Base-by-base conservation (phyloP, 768 basidiomycete species). In the Lyophyllum shimeji region DNA sequence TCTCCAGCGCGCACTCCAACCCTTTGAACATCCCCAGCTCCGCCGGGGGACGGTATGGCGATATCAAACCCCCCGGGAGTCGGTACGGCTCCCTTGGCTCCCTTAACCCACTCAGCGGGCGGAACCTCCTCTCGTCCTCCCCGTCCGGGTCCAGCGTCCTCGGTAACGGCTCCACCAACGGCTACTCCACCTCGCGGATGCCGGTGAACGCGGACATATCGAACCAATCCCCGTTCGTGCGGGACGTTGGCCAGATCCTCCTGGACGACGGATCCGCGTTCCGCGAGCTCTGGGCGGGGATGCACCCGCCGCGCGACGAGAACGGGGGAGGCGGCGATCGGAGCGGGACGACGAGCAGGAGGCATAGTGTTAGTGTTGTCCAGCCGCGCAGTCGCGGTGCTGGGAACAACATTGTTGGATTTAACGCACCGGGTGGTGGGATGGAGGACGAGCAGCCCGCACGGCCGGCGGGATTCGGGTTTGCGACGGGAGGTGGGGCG, bases 181-280 rank as follows among this genome's bases (percentile, higher is more conserved):
- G 76, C 63, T 72, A 74, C 70, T 72, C 75, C 53, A 73, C 76
- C 56, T 74, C 72, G 65, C 76, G 71, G 58, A 62, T 66, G 29
- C 29, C 29, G n/a, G n/a, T n/a, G n/a, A 29, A 29, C 50, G 61
- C 48, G 46, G 79, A 92, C 69, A 70, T 82, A 40, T 88, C 89
- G 27, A 93, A 93, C 67, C 89, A 90, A 82, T 86, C 83, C 60
- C 92, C 91, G 0, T 93, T 94, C 67, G 82, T 90, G n/a, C 76
- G 91, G 21, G 90, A 94, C 67, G 87, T 93, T 17, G 84, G 83
- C 6, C 84, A 88, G 69, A 90, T 93, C 54, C 70, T 92, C 33
- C 70, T 86, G 47, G 89, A 91, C 63, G 89, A 92, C 53, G 84
- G 82, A 3, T 81, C 85, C 0, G 84, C 85, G 0, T 82, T 90